Percentiles rank a stretch among this genome's conserved stretches.
These are phyloP conservation scores for Suillus variegatus DNA, from an alignment of 768 basidiomycete genomes.

Conservation along the genomic window DNA sequence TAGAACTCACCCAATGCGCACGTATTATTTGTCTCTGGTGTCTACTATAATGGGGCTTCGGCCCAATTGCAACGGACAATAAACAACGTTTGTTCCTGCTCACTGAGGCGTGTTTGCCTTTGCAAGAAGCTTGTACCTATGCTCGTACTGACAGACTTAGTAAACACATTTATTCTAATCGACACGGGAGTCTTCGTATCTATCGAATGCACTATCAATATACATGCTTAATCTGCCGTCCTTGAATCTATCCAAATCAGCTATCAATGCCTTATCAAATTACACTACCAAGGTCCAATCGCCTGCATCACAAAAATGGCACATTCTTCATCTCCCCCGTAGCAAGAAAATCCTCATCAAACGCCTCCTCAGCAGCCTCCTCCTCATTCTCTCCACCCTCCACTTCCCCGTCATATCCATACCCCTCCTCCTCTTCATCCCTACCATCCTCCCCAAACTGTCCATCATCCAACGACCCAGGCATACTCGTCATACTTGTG, in stretches of 20 bases:
- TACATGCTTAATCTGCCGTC: background rate
- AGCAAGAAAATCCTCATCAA: conserved; percentile 79
- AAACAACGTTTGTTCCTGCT: too few species aligned
- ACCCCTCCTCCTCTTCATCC: conserved; percentile 27
- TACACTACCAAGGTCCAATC: background rate
- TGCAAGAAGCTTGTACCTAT: background rate
- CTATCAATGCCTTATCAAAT: background rate
- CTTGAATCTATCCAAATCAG: background rate
- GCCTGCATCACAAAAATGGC: conserved; percentile 52
- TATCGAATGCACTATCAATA: background rate
- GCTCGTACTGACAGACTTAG: too few species aligned
- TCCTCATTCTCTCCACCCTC: conserved; percentile 50
- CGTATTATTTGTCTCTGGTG: too few species aligned
- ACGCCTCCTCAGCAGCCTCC: conserved; percentile 69
- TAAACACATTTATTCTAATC: too few species aligned
- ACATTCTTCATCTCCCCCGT: conserved; percentile 84
- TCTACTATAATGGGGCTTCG: too few species aligned
- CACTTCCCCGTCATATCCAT: conserved; percentile 33
- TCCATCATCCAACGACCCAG: conserved; percentile 73
- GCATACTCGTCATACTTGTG: conserved; percentile 82
- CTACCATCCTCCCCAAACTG: conserved; percentile 53
- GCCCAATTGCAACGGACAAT: too few species aligned
- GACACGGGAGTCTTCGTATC: background rate
- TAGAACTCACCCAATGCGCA: too few species aligned
- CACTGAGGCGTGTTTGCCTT: too few species aligned